Evolutionary conservation across 352 stramenopile species (phyloP), one percentile per base, ranked within the genome.

Genomic region (Globisporangium yorkense): DNA sequence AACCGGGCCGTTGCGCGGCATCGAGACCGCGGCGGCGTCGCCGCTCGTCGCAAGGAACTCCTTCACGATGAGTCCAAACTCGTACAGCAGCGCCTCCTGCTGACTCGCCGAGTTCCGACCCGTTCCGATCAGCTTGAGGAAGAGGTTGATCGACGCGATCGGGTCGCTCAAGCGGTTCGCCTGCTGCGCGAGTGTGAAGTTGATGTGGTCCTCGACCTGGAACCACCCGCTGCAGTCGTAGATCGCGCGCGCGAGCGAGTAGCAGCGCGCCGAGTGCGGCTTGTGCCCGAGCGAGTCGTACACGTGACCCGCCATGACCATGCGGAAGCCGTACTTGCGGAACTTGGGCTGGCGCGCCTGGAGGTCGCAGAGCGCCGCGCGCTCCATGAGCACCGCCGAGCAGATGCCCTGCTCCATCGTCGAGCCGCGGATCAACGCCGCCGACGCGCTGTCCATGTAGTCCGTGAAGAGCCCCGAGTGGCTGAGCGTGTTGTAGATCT

Each of bases 121-220:
- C 4, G 85, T 91, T 21, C 80, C 84, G 20, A 95, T 93, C 21
- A 92, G 76, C 55, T 89, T 95, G 27, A 95, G 69, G 41, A 95
- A 90, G 33, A 95, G 58, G 41, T 85, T 88, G 56, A 95, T 92
- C 20, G 85, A 89, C 20, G 81, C 77, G 68, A 93, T 89, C 5
- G 83, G 81, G 18, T 92, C 77, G 47, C 75, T 77, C 46, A 93
- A 49, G 8, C 84, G 82, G 66, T 85, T 89, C 2, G 85, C 83
- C 44, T 95, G 83, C 59, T 89, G 80, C 5, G 84, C 83, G 35
- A 95, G 70, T 61, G 84, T 93, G 45, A 91, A 92, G 44, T 92
- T 92, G 53, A 95, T 95, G 60, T 95, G 85, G 51, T 95, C 85
- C 71, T 95, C 85, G 1, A 95, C 82, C 53, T 90, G 79, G 56